Evolutionary conservation across 371 early-diverging fungal genomes (phyloP).

Genomic region (Mucor ambiguus): DNA sequence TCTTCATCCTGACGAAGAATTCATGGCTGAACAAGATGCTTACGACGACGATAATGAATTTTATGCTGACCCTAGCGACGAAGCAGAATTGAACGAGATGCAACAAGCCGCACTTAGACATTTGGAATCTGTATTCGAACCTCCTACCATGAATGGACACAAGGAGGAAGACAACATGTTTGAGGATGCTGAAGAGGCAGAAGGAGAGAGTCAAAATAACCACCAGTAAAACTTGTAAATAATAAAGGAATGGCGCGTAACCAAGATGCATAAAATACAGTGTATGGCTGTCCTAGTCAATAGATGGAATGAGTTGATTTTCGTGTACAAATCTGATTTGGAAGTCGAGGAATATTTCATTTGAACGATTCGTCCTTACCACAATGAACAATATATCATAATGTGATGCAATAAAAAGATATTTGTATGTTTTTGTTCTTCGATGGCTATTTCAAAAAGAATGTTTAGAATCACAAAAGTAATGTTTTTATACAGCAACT

Average conservation of each 20-base stretch:
- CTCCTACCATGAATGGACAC: conserved; percentile 20
- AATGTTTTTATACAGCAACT: no score
- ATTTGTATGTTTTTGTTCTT: no score
- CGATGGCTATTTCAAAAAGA: no score
- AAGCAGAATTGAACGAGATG: conserved; percentile 44
- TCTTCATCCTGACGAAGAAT: conserved; percentile 69
- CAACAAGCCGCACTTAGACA: conserved; percentile 51
- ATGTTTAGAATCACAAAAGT: no score
- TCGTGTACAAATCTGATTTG: no score
- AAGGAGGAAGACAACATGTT: conserved; percentile 8
- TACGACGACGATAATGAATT: conserved; percentile 51
- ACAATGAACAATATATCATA: no score
- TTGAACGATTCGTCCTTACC: no score
- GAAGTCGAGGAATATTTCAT: no score
- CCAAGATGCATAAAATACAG: no score
- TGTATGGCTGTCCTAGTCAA: no score
- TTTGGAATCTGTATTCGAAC: conserved; percentile 45
- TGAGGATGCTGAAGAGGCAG: neutral
- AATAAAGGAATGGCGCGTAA: neutral
- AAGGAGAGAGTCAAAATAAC: neutral
- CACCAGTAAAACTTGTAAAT: neutral
- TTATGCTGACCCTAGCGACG: conserved; percentile 50
- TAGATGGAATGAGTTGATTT: no score
- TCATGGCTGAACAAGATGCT: conserved; percentile 44
- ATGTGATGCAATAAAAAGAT: no score